Evolutionary conservation across 306 rosid genomes (phyloP), one percentile per base, ranked within the genome.

Genomic region (Vicia faba): DNA sequence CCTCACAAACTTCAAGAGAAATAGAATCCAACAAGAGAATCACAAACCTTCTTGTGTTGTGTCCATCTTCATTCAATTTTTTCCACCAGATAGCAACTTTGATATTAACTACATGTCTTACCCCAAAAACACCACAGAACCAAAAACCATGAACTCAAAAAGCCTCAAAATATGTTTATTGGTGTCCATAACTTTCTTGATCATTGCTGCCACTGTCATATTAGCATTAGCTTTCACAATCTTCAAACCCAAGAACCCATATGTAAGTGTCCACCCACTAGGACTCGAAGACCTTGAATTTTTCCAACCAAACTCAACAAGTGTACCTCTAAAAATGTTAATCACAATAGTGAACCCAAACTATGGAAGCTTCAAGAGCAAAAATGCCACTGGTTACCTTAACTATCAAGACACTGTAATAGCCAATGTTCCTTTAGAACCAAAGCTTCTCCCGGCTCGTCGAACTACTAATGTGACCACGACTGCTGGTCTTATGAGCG

Each of bases 201-300:
- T 83, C 19, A 4, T 85, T 8, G 4, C 66, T 11, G 50, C 43
- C 23, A 6, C 41, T 0, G 59, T 79, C 14, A 14, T 83, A 9
- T 38, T 74, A 2, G 26, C 73, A 35, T 63, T 88, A 51, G 0
- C 9, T 11, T 70, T 84, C 23, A 84, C 89, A 44, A 19, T 84
- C 39, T 81, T 84, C 48, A 80, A 76, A 66, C 76, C 77, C 3
- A 83, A 62, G 13, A 53, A 83, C 35, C 91, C 89, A 3, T 16
- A 11, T 25, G 55, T 86, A 26, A 55, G 1, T 2, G 4, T 77
- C 66, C 54, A 54, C 28, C 75, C 78, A 0, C 1, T 56, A 2
- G 81, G 77, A 38, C 78, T 87, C 0, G 61, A 80, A 29, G 31
- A 73, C 8, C n/a, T 81, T 38, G n/a, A 75, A 1, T 1, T 10